Evolutionary conservation across 768 basidiomycete species (phyloP).

Genomic region (Rhizopogon vinicolor): DNA sequence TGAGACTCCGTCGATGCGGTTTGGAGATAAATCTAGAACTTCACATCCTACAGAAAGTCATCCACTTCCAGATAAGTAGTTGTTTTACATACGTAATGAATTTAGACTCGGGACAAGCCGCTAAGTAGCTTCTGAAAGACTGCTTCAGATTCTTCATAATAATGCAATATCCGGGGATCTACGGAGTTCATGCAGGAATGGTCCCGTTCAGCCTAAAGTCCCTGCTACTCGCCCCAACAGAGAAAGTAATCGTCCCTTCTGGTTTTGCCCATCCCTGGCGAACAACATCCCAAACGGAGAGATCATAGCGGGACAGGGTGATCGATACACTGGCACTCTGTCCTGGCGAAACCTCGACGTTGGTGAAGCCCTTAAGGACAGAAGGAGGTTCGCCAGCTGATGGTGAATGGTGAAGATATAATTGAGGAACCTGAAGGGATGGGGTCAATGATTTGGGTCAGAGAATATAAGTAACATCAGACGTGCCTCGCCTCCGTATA

Average conservation of each 20-base stretch:
- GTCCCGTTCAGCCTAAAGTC: conserved; percentile 51
- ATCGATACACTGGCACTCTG: conserved; percentile 45
- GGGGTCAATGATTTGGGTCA: neutral
- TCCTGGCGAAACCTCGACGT: conserved; percentile 47
- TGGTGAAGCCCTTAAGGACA: conserved; percentile 65
- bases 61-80: neutral
- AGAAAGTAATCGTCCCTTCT: conserved; percentile 53
- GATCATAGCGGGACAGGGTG: conserved; percentile 60
- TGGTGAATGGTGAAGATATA: conserved; percentile 66
- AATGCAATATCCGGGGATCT: neutral
- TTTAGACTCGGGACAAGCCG: too few species aligned
- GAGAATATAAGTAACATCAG: neutral
- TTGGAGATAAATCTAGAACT: too few species aligned
- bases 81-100: too few species aligned
- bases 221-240: conserved; percentile 67
- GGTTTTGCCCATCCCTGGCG: conserved; percentile 76
- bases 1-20: too few species aligned
- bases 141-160: too few species aligned
- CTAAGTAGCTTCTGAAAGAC: neutral
- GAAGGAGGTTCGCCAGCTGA: conserved; percentile 68
- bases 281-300: conserved; percentile 73
- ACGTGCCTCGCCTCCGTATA: conserved; percentile 55
- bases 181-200: conserved; percentile 11
- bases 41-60: too few species aligned
- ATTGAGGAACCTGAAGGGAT: conserved; percentile 55